Base-by-base conservation (phyloP, 1,284 basidiomycete genomes). In the Kwoniella shivajii region DNA sequence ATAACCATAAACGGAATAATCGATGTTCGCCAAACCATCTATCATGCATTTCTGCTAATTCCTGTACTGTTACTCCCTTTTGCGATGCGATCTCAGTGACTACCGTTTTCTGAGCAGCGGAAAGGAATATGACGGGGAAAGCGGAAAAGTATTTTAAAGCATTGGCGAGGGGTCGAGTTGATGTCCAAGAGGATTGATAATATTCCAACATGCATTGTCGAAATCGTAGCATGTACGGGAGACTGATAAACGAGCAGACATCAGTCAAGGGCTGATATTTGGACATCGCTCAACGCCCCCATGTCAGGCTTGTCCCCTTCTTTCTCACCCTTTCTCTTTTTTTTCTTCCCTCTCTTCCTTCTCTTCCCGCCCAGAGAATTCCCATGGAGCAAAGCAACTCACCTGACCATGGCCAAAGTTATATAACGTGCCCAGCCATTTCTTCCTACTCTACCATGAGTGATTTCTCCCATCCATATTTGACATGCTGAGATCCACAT, bases 111-210 rank as follows among this genome's bases (percentile, higher is more conserved):
- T 94, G 92, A 16, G 89, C 88, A 24, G 92, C 92, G 50, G 91
- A 93, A 34, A 97, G 82, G 70, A 89, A 89, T 63, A 99, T 97
- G 51, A 98, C 93, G n/a, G 96, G 96, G 74, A 99, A 95, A 0
- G 95, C 88, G 6, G 92, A 89, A 0, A 92, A 91, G 74, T 99
- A 99, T 82, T 99, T 99, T 57, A 94, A 74, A 0, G 95, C 94
- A 76, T 99, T 99, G 76, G 85, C 87, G n/a, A 98, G 80, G 2
- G 92, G 89, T 36, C 87, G 84, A 34, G 82, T 83, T 56, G 83
- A 86, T 36, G 83, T 81, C 63, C 88, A 88, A 18, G 81, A 78
- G 11, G 88, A 84, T 34, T 85, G 82, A 54, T 82, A 79, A 74
- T 90, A 92, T 75, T 99, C 96, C 56, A 90, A 83, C 5, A 98